Percentiles rank a stretch among this genome's conserved stretches.
These are phyloP conservation scores for Lactifluus subvellereus DNA, from an alignment of 768 basidiomycete genomes.

Conservation along the genomic window DNA sequence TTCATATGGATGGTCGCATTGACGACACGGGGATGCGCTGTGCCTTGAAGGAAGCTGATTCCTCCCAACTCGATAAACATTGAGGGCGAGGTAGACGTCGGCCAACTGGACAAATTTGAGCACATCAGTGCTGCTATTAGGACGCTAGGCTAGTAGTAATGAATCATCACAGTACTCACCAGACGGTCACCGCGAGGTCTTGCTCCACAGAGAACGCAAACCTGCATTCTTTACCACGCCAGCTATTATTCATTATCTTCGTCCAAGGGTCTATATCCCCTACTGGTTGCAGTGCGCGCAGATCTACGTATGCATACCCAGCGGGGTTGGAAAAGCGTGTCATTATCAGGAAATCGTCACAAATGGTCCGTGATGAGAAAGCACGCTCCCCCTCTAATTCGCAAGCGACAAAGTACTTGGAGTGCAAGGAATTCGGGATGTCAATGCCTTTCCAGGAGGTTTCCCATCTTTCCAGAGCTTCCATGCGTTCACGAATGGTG, in stretches of 20 bases:
- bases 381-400: too few species aligned
- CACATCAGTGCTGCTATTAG: not conserved
- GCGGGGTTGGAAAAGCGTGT: too few species aligned
- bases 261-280: not conserved
- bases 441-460: not conserved
- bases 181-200: not conserved
- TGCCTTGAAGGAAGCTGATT: too few species aligned
- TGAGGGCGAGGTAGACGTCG: too few species aligned
- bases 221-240: not conserved
- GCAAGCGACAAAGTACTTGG: too few species aligned
- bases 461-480: not conserved
- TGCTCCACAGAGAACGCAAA: not conserved
- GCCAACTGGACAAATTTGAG: not conserved
- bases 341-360: not conserved
- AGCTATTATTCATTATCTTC: not conserved
- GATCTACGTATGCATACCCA: not conserved
- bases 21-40: too few species aligned
- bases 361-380: not conserved
- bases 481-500: not conserved
- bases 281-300: not conserved
- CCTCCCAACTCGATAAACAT: too few species aligned
- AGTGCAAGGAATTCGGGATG: not conserved
- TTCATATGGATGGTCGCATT: too few species aligned
- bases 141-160: not conserved
- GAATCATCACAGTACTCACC: not conserved